phyloP scores from a whole-genome alignment of 2,329 filamentous ascomycete genomes.

The Podosphaera fusca region DNA sequence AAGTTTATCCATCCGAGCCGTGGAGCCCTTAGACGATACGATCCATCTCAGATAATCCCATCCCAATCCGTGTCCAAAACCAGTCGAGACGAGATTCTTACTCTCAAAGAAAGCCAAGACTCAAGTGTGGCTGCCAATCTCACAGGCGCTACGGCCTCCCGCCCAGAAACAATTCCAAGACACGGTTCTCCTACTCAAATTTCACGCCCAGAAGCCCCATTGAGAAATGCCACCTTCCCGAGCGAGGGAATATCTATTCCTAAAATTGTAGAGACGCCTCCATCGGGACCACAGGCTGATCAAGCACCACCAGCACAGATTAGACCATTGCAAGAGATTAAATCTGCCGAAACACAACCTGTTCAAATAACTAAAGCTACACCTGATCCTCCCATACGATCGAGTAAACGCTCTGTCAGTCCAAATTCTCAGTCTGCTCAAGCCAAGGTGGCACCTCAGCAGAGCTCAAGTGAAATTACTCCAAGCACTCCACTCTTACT shows the following conservation, averaged over 20 bases:
- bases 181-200: not conserved
- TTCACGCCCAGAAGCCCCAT: constrained; percentile 13
- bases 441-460: constrained; percentile 1
- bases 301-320: not conserved
- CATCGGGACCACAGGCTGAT: constrained; percentile 9
- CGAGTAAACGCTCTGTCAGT: constrained; percentile 20
- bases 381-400: constrained; percentile 25
- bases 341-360: constrained; percentile 26
- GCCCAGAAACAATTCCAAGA: not conserved
- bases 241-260: constrained; percentile 22
- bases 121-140: not conserved
- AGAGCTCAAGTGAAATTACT: constrained; percentile 32
- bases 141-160: not conserved
- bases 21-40: constrained; percentile 11
- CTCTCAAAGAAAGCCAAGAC: not conserved
- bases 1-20: constrained; percentile 37
- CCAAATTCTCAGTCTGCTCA: constrained; percentile 6
- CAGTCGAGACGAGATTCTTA: not conserved
- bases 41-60: constrained; percentile 6
- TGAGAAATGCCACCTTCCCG: constrained; percentile 12
- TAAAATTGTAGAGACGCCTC: constrained; percentile 42
- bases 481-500: constrained; percentile 45
- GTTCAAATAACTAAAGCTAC: constrained; percentile 13
- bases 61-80: constrained; percentile 3
- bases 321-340: constrained; percentile 26